Percentiles rank a stretch among this genome's conserved stretches.
phyloP scores from a whole-genome alignment of 2,329 filamentous ascomycete genomes.

The Aplosporella prunicola region DNA sequence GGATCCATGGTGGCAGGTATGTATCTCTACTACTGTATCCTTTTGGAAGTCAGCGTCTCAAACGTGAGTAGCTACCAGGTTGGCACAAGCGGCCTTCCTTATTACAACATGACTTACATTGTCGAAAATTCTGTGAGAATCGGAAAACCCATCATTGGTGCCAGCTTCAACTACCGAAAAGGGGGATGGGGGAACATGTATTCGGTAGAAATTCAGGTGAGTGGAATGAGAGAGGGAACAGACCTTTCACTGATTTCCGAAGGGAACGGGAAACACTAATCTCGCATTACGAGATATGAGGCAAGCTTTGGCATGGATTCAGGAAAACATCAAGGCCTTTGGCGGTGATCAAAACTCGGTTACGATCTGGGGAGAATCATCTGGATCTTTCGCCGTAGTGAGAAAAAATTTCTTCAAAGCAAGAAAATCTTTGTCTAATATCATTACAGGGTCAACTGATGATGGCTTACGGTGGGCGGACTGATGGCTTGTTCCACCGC shows the following conservation, averaged over 20 bases:
- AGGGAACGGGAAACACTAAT: conserved; percentile 7
- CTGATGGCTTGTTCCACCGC: conserved; percentile 27
- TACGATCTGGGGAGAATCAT: conserved; percentile 10
- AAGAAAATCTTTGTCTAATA: neutral
- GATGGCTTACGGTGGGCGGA: conserved; percentile 25
- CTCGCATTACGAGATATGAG: conserved; percentile 8
- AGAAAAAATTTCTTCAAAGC: no score
- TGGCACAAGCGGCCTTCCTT: conserved; percentile 6
- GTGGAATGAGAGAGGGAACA: no score
- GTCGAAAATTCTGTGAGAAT: conserved; percentile 23
- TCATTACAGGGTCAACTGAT: conserved; percentile 24
- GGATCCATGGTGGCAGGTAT: conserved; percentile 8
- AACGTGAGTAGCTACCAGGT: conserved; percentile 4
- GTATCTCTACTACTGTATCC: neutral
- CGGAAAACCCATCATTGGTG: conserved; percentile 22
- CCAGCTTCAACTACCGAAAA: conserved; percentile 37
- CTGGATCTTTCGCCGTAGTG: conserved; percentile 7
- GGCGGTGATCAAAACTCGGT: conserved; percentile 4
- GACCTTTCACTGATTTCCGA: no score
- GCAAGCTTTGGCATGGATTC: conserved; percentile 6
- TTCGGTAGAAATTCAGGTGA: conserved; percentile 9
- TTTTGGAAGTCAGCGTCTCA: neutral
- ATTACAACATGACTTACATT: conserved; percentile 16
- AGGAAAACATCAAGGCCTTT: conserved; percentile 8
- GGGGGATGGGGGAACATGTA: conserved; percentile 10